These are phyloP conservation scores for Hanseniaspora guilliermondii DNA, from an alignment of 805 yeast genomes.

Conservation along the genomic window DNA sequence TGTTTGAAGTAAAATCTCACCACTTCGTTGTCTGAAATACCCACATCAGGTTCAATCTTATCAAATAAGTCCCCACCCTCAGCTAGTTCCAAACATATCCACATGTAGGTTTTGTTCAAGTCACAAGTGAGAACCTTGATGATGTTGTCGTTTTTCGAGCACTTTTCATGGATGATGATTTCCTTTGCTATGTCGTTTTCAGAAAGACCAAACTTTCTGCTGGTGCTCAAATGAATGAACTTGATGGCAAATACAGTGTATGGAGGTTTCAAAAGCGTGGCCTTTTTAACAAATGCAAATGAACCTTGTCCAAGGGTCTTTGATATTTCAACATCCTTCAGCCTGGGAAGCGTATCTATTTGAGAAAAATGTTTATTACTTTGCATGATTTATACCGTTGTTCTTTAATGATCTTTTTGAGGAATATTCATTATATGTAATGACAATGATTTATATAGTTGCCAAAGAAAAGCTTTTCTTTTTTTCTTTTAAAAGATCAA, in stretches of 20 bases:
- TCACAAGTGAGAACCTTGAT: slow-evolving; percentile 44
- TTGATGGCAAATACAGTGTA: slow-evolving; percentile 43
- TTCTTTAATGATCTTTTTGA: neutral
- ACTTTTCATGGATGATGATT: slow-evolving; percentile 44
- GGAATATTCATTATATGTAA: no score
- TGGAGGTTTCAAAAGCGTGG: slow-evolving; percentile 30
- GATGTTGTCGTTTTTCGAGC: slow-evolving; percentile 49
- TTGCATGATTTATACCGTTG: neutral
- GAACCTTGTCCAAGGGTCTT: slow-evolving; percentile 55
- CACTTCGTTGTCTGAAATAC: slow-evolving; percentile 45
- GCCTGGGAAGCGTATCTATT: slow-evolving; percentile 36
- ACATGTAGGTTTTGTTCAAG: slow-evolving; percentile 43
- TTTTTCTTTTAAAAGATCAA: no score
- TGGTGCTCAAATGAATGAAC: slow-evolving; percentile 36
- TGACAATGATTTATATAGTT: no score
- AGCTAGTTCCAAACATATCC: slow-evolving; percentile 58
- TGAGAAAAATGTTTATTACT: slow-evolving; percentile 30
- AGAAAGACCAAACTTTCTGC: slow-evolving; percentile 27
- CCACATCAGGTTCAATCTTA: slow-evolving; percentile 64
- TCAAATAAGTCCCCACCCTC: slow-evolving; percentile 68
- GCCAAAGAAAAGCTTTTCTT: no score
- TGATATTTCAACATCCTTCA: slow-evolving; percentile 36
- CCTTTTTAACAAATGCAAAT: slow-evolving; percentile 50
- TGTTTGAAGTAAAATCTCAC: slow-evolving; percentile 62
- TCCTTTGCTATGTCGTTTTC: slow-evolving; percentile 40